These are phyloP conservation scores for Colletotrichum tanaceti DNA, from an alignment of 2,329 filamentous ascomycete genomes.

Conservation along the genomic window DNA sequence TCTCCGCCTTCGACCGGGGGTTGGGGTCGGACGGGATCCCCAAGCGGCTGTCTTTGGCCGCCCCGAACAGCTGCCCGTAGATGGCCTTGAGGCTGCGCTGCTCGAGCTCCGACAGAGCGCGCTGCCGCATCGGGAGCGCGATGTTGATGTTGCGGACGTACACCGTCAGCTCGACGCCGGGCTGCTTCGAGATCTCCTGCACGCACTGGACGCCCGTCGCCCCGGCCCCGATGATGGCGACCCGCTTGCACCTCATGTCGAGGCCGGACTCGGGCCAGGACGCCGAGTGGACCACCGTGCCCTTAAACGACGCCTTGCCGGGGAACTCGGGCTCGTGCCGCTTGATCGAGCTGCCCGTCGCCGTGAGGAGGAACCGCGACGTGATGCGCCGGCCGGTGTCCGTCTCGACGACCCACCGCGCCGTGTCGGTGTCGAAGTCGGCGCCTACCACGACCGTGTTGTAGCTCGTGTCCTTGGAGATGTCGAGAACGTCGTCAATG, in stretches of 20 bases:
- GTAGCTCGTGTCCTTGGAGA: constrained; percentile 59
- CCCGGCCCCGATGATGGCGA: constrained; percentile 49
- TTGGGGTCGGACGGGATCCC: constrained; percentile 64
- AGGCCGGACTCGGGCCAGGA: constrained; percentile 44
- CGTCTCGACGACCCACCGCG: constrained; percentile 58
- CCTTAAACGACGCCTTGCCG: constrained; percentile 49
- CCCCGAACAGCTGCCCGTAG: constrained; percentile 56
- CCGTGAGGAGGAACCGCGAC: constrained; percentile 58
- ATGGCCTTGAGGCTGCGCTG: constrained; percentile 53
- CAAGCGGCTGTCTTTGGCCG: constrained; percentile 58
- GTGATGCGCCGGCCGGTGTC: constrained; percentile 53
- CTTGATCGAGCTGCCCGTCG: constrained; percentile 60
- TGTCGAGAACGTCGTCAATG: constrained; percentile 55
- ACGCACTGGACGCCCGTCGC: constrained; percentile 49
- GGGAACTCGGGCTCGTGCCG: constrained; percentile 51
- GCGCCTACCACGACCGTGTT: constrained; percentile 56
- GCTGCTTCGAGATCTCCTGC: constrained; percentile 50
- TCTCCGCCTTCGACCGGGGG: constrained; percentile 57
- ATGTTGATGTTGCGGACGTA: constrained; percentile 70
- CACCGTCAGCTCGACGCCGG: constrained; percentile 52
- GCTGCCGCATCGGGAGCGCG: constrained; percentile 68
- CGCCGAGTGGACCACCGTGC: constrained; percentile 47
- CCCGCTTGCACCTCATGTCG: constrained; percentile 43
- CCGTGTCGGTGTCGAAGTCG: constrained; percentile 50
- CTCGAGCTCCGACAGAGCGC: constrained; percentile 57